These are phyloP conservation scores for Fusarium dimerum DNA, from an alignment of 2,329 filamentous ascomycete species.

Conservation along the genomic window DNA sequence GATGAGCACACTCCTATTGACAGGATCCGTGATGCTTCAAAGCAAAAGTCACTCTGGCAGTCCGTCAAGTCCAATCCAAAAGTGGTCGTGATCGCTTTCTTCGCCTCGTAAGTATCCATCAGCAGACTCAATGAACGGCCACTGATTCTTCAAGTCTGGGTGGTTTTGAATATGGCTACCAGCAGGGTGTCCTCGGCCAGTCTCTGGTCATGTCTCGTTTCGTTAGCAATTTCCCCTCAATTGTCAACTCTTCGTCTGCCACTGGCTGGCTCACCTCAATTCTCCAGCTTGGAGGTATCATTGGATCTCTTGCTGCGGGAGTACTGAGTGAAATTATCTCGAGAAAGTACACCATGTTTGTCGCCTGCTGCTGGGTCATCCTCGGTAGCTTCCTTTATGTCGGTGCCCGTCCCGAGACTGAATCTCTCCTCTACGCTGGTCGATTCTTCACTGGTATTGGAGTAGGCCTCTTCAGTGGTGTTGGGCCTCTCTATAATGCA, in stretches of 20 bases:
- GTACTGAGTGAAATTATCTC: conserved; percentile 51
- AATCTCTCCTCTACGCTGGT: conserved; percentile 46
- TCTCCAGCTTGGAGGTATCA: conserved; percentile 51
- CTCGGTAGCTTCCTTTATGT: conserved; percentile 47
- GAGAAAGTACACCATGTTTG: conserved; percentile 54
- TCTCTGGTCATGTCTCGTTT: conserved; percentile 55
- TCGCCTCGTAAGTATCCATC: no score
- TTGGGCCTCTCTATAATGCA: conserved; percentile 49
- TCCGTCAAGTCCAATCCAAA: no score
- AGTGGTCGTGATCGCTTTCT: no score
- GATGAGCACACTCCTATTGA: no score
- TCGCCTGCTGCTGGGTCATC: conserved; percentile 48
- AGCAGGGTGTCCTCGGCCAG: conserved; percentile 56
- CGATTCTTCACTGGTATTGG: conserved; percentile 52
- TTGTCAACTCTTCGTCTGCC: conserved; percentile 46
- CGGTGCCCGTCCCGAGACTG: conserved; percentile 42
- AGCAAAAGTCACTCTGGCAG: no score
- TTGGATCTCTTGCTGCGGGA: conserved; percentile 49
- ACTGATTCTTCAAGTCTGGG: no score
- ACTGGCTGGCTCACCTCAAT: conserved; percentile 54
- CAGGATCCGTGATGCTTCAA: no score
- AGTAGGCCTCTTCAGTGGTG: conserved; percentile 49
- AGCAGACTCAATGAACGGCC: no score
- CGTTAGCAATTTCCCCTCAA: conserved; percentile 48
- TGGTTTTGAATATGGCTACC: conserved; percentile 25